Percentiles rank a stretch among this genome's conserved stretches.
These are phyloP conservation scores for Aspergillus fumigatus DNA, from an alignment of 2,329 filamentous ascomycete genomes.

Conservation along the genomic window DNA sequence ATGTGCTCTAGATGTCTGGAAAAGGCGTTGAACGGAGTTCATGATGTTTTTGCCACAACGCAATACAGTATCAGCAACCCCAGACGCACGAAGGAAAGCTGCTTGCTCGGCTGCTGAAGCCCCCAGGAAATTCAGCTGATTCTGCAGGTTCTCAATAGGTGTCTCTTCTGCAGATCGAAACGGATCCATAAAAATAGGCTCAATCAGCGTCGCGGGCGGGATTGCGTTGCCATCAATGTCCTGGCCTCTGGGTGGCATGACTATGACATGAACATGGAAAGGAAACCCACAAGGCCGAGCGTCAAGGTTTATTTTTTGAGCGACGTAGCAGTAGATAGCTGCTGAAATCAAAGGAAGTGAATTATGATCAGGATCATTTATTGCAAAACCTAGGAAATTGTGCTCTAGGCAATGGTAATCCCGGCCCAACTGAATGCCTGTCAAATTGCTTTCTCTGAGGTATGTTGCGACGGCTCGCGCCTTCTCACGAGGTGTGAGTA, in stretches of 20 bases:
- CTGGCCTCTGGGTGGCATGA: slow-evolving; percentile 57
- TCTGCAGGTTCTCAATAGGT: slow-evolving; percentile 53
- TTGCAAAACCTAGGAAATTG: slow-evolving; percentile 78
- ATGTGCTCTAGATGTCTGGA: slow-evolving; percentile 25
- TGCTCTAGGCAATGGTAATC: slow-evolving; percentile 79
- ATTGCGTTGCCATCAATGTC: slow-evolving; percentile 53
- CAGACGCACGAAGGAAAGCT: slow-evolving; percentile 60
- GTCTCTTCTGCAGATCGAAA: slow-evolving; percentile 69
- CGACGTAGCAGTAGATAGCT: slow-evolving; percentile 79
- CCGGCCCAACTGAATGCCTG: slow-evolving; percentile 62
- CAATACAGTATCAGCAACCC: slow-evolving; percentile 63
- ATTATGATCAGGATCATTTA: slow-evolving; percentile 67
- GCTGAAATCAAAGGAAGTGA: slow-evolving; percentile 83
- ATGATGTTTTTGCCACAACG: slow-evolving; percentile 78
- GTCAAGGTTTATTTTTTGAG: slow-evolving; percentile 66
- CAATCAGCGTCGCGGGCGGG: slow-evolving; percentile 20
- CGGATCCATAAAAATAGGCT: slow-evolving; percentile 78
- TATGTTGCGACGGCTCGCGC: slow-evolving; percentile 66
- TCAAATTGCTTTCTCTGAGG: slow-evolving; percentile 63
- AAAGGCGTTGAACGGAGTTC: slow-evolving; percentile 58
- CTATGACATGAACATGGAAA: slow-evolving; percentile 77
- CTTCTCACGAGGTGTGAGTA: slow-evolving; percentile 60
- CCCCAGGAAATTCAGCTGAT: slow-evolving; percentile 54
- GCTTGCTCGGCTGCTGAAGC: slow-evolving; percentile 34
- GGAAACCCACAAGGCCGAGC: slow-evolving; percentile 78